These are phyloP conservation scores for Centrapalus pauciflorus DNA, from an alignment of 129 eudicot genomes.

Conservation along the genomic window DNA sequence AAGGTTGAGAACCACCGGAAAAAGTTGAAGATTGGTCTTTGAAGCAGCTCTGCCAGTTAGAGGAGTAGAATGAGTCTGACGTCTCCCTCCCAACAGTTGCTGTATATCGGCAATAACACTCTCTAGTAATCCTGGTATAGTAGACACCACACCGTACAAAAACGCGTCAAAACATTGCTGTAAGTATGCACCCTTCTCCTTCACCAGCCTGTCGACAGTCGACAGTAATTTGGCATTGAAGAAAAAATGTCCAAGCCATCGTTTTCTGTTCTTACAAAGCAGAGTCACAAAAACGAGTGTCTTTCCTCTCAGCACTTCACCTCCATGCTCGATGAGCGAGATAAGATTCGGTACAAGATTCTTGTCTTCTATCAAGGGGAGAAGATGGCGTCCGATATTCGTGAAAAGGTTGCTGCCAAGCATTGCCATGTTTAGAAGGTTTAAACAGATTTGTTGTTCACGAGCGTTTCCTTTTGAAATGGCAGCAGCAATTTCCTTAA, in stretches of 20 bases:
- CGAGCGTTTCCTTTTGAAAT: conserved; percentile 75
- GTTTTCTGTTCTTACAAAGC: conserved; percentile 70
- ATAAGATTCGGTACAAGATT: conserved; percentile 63
- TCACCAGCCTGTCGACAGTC: conserved; percentile 72
- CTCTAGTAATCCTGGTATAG: conserved; percentile 69
- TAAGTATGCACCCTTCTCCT: conserved; percentile 70
- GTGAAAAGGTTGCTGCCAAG: conserved; percentile 65
- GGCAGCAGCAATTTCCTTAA: conserved; percentile 65
- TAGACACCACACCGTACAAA: conserved; percentile 57
- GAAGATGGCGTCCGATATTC: conserved; percentile 61
- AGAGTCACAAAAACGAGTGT: conserved; percentile 82
- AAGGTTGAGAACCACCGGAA: conserved; percentile 85
- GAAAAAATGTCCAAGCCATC: conserved; percentile 76
- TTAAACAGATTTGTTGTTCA: conserved; percentile 92
- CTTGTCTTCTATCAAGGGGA: conserved; percentile 83
- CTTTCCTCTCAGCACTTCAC: conserved; percentile 80
- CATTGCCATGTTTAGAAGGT: conserved; percentile 78
- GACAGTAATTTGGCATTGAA: conserved; percentile 65
- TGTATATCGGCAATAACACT: conserved; percentile 68
- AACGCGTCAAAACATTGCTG: conserved; percentile 77
- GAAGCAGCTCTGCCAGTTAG: conserved; percentile 51
- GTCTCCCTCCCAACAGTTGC: conserved; percentile 68
- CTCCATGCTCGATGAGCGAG: conserved; percentile 80
- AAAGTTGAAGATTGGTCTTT: conserved; percentile 68
- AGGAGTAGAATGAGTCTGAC: conserved; percentile 50